Evolutionary conservation across 1,139 yeast genomes (phyloP).

Genomic region (Petasospora fabianii): DNA sequence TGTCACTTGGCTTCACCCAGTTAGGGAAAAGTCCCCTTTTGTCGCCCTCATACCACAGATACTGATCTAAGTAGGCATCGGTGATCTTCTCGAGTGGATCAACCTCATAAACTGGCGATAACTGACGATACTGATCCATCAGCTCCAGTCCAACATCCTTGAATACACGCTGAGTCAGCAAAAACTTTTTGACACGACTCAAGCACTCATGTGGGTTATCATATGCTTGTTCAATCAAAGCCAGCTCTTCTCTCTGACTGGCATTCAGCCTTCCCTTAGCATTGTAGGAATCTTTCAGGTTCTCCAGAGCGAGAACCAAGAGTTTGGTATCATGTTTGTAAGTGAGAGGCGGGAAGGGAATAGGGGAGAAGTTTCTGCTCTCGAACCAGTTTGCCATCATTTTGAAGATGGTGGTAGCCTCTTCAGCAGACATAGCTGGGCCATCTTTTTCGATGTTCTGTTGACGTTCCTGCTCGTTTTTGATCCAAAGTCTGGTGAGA

Average conservation of each 20-base stretch:
- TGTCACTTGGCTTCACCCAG: conserved; percentile 95
- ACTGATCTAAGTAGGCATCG: conserved; percentile 94
- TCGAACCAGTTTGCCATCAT: conserved; percentile 95
- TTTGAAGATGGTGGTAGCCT: conserved; percentile 82
- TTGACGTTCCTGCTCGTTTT: conserved; percentile 89
- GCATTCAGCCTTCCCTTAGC: conserved; percentile 86
- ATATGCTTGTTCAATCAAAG: conserved; percentile 92
- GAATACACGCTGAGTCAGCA: conserved; percentile 87
- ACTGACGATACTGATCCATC: conserved; percentile 86
- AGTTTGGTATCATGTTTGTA: conserved; percentile 93
- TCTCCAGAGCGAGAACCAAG: conserved; percentile 83
- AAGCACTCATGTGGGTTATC: conserved; percentile 95
- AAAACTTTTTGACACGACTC: conserved; percentile 74
- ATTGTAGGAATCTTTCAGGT: conserved; percentile 75
- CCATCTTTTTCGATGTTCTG: conserved; percentile 78
- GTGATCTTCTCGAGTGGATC: conserved; percentile 95
- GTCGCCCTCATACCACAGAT: conserved; percentile 94
- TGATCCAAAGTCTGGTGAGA: conserved; percentile 86
- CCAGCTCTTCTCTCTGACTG: conserved; percentile 85
- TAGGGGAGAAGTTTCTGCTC: conserved; percentile 75
- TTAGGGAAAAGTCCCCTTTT: conserved; percentile 84
- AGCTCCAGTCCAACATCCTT: conserved; percentile 85
- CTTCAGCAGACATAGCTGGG: conserved; percentile 80
- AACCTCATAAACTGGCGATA: conserved; percentile 80
- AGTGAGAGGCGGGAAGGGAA: conserved; percentile 90